phyloP scores from a whole-genome alignment of 2,329 filamentous ascomycete genomes.

The Penicillium occitanis region DNA sequence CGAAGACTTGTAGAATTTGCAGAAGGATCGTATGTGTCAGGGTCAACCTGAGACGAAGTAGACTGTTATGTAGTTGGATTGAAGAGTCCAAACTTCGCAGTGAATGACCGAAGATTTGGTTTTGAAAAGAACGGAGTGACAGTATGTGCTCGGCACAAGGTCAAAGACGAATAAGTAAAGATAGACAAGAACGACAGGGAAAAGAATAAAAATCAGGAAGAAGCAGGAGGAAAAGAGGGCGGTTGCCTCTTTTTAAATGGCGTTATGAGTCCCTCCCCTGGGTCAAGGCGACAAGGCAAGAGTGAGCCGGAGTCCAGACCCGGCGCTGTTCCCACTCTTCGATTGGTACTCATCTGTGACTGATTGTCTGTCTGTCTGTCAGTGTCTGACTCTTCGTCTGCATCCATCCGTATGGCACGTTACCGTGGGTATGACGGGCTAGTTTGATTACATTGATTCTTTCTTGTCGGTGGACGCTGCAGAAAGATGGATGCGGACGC shows the following conservation, averaged over 20 bases:
- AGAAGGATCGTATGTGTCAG: neutral
- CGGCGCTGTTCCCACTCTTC: neutral
- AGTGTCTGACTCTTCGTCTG: neutral
- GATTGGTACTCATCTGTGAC: neutral
- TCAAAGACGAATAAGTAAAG: neutral
- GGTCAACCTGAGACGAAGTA: slow-evolving; percentile 16
- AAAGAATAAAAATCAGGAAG: neutral
- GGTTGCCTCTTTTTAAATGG: slow-evolving; percentile 12
- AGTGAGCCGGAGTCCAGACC: slow-evolving; percentile 6
- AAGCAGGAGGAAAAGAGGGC: neutral
- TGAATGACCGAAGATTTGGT: slow-evolving; percentile 16
- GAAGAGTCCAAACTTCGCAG: slow-evolving; percentile 13
- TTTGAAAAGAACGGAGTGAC: slow-evolving; percentile 15
- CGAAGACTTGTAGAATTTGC: neutral
- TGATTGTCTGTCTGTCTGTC: neutral
- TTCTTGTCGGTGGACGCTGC: neutral
- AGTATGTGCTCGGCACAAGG: slow-evolving; percentile 18
- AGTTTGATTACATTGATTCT: neutral
- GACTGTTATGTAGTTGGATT: neutral
- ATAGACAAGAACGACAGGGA: neutral
- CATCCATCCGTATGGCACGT: neutral
- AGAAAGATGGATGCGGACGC: neutral
- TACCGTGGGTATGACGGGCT: slow-evolving; percentile 1
- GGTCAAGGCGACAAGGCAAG: neutral
- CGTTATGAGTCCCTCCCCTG: neutral